Percentiles rank a stretch among this genome's conserved stretches.
phyloP scores from a whole-genome alignment of 306 rosid genomes.

The Abrus precatorius region DNA sequence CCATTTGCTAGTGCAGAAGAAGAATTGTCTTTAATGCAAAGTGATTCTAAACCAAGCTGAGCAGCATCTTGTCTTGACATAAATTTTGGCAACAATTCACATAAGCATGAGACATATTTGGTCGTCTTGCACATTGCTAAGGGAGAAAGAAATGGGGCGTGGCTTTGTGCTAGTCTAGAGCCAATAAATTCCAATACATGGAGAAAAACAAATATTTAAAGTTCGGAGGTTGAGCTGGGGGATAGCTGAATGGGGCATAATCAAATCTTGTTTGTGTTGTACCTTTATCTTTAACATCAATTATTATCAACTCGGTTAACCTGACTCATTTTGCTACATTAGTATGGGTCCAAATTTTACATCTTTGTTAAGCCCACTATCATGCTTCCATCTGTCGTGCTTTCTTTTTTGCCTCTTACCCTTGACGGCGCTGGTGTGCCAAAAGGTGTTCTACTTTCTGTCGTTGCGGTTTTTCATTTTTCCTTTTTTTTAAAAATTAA shows the following conservation, averaged over 20 bases:
- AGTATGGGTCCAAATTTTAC: too few species aligned
- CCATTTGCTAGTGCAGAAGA: conserved; percentile 47
- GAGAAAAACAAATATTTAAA: background rate
- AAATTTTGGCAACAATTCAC: background rate
- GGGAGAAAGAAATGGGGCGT: conserved; percentile 20
- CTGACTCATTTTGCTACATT: too few species aligned
- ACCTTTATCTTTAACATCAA: background rate
- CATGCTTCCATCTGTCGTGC: too few species aligned
- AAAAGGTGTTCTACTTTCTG: too few species aligned
- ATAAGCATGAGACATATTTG: background rate
- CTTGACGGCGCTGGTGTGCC: too few species aligned
- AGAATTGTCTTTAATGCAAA: conserved; percentile 53
- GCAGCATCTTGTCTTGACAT: conserved; percentile 35
- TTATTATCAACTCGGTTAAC: background rate
- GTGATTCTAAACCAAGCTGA: conserved; percentile 51
- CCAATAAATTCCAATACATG: background rate
- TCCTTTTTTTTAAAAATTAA: too few species aligned
- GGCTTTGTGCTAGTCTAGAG: conserved; percentile 9
- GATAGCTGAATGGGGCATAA: background rate
- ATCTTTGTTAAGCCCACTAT: too few species aligned
- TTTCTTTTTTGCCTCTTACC: too few species aligned
- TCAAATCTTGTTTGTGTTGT: conserved; percentile 33
- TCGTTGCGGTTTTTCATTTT: too few species aligned
- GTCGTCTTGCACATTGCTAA: background rate
- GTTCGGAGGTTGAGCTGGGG: background rate